Percentiles rank a stretch among this genome's conserved stretches.
Evolutionary conservation across 106 monocot species (phyloP).

Genomic region (Chionographis japonica): DNA sequence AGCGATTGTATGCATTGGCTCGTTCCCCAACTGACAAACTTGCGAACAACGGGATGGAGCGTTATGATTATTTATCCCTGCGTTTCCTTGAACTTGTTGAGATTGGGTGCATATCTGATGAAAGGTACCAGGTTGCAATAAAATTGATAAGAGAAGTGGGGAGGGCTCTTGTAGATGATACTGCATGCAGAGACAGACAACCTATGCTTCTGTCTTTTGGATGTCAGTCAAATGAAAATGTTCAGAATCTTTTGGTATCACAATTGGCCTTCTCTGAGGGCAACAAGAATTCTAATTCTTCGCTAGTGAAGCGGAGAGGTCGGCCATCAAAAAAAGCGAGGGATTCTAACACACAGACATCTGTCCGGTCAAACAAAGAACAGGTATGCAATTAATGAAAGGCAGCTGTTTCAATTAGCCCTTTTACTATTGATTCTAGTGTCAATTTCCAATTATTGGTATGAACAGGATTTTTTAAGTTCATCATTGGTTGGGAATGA

Average conservation of each 20-base stretch:
- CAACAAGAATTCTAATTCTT: constrained; percentile 19
- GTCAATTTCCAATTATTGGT: no score
- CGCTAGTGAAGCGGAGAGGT: constrained; percentile 34
- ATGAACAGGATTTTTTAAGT: constrained; percentile 44
- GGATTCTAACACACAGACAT: constrained; percentile 19
- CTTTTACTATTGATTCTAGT: background rate
- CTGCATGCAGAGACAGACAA: constrained; percentile 25
- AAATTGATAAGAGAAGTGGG: constrained; percentile 43
- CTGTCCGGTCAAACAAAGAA: constrained; percentile 30
- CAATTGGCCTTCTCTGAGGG: constrained; percentile 29
- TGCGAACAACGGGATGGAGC: constrained; percentile 18
- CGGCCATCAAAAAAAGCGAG: constrained; percentile 39
- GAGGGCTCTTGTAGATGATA: constrained; percentile 38
- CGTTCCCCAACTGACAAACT: constrained; percentile 16
- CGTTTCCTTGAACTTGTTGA: constrained; percentile 42
- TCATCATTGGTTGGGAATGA: constrained; percentile 23
- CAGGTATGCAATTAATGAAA: constrained; percentile 17
- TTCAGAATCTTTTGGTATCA: constrained; percentile 26
- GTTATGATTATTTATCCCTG: constrained; percentile 31
- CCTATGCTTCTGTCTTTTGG: constrained; percentile 40
- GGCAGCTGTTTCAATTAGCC: no score
- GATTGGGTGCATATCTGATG: constrained; percentile 41
- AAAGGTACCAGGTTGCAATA: constrained; percentile 42
- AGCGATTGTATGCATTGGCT: constrained; percentile 37
- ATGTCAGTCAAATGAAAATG: constrained; percentile 27